A percentile compares a stretch with the other conserved stretches of the same genome.
phyloP scores from a whole-genome alignment of 805 yeast species.

The Torulaspora indica region DNA sequence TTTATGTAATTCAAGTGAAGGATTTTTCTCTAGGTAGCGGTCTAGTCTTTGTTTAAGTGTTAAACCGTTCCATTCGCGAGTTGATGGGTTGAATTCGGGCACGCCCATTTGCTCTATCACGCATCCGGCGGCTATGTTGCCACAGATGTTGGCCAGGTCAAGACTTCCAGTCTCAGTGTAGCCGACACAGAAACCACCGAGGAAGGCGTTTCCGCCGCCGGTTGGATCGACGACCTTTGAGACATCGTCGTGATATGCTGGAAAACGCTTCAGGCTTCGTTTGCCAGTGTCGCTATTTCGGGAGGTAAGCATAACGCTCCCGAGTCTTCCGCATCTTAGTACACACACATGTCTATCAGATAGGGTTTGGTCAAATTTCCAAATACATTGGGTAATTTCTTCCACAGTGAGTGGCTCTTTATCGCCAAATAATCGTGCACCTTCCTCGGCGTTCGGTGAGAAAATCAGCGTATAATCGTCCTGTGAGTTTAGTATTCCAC shows the following conservation, averaged over 20 bases:
- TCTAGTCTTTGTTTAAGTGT: constrained; percentile 43
- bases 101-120: constrained; percentile 79
- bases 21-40: constrained; percentile 31
- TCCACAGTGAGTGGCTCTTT: constrained; percentile 40
- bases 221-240: constrained; percentile 75
- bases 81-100: constrained; percentile 41
- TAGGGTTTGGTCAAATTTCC: constrained; percentile 40
- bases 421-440: constrained; percentile 55
- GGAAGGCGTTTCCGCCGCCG: constrained; percentile 89
- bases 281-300: constrained; percentile 4
- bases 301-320: constrained; percentile 49
- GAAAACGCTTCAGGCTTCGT: constrained; percentile 43
- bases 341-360: constrained; percentile 40
- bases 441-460: constrained; percentile 84
- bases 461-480: constrained; percentile 32
- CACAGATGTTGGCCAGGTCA: constrained; percentile 56
- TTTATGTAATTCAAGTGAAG: neutral
- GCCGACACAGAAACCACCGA: constrained; percentile 73
- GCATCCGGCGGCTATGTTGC: constrained; percentile 72
- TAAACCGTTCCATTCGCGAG: constrained; percentile 58
- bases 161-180: constrained; percentile 48
- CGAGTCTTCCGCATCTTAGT: constrained; percentile 71
- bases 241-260: constrained; percentile 61
- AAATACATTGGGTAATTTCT: constrained; percentile 44
- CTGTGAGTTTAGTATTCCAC: constrained; percentile 16